phyloP scores from a whole-genome alignment of 1,284 basidiomycete genomes.

The Ganoderma lucidum region DNA sequence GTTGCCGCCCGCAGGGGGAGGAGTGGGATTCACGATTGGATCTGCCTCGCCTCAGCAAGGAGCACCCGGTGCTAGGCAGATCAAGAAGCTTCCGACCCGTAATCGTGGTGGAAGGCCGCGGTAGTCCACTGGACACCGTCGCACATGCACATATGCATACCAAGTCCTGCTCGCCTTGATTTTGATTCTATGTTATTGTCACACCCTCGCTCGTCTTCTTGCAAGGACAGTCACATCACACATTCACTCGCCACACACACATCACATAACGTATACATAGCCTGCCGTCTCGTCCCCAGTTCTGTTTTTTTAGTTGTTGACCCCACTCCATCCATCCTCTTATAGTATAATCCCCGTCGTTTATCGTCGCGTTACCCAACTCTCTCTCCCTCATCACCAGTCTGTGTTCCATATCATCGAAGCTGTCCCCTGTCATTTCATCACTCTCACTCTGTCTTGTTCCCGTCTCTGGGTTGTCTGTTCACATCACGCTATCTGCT shows the following conservation, averaged over 20 bases:
- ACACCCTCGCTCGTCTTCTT: slow-evolving; percentile 9
- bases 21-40: slow-evolving; percentile 44
- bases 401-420: slow-evolving; percentile 10
- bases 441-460: slow-evolving; percentile 5
- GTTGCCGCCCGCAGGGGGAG: slow-evolving; percentile 31
- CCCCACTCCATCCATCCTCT: slow-evolving; percentile 6
- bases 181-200: slow-evolving; percentile 20
- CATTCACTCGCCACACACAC: slow-evolving; percentile 13
- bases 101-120: slow-evolving; percentile 36
- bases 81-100: slow-evolving; percentile 45
- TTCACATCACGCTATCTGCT: slow-evolving; percentile 31
- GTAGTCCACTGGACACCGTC: slow-evolving; percentile 17
- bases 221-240: slow-evolving; percentile 30
- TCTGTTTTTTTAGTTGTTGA: slow-evolving; percentile 21
- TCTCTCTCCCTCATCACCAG: slow-evolving; percentile 9
- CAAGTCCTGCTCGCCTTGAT: slow-evolving; percentile 6
- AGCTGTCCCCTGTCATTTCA: slow-evolving; percentile 12
- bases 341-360: slow-evolving; percentile 13
- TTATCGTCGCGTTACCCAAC: slow-evolving; percentile 24
- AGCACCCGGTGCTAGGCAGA: slow-evolving; percentile 30
- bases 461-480: slow-evolving; percentile 11
- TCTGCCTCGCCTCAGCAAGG: slow-evolving; percentile 37
- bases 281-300: slow-evolving; percentile 12
- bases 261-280: slow-evolving; percentile 28
- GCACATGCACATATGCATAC: slow-evolving; percentile 14